phyloP scores from a whole-genome alignment of 169 alveolate species.

The Eimeria sp. region DNA sequence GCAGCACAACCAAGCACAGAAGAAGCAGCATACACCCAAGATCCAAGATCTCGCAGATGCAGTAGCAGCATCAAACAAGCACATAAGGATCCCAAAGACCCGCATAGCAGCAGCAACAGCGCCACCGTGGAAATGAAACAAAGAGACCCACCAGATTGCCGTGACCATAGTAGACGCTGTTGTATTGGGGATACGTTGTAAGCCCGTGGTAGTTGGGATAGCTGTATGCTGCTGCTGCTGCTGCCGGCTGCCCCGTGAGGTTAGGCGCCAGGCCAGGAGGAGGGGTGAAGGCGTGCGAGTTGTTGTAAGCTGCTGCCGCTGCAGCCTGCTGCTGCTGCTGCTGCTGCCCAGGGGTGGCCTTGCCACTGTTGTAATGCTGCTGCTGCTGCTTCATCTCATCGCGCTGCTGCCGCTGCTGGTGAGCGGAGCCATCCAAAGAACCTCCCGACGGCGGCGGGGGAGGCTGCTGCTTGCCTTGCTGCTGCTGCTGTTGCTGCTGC shows the following conservation, averaged over 20 bases:
- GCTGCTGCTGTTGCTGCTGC: conserved; percentile 76
- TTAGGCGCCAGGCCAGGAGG: conserved; percentile 72
- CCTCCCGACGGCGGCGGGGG: conserved; percentile 59
- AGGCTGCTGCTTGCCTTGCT: conserved; percentile 36
- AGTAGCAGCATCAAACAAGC: conserved; percentile 4
- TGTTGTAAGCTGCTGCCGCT: conserved; percentile 61
- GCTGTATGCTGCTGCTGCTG: conserved; percentile 58
- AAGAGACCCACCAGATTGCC: conserved; percentile 20
- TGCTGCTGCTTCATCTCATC: conserved; percentile 58
- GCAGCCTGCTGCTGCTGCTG: conserved; percentile 4
- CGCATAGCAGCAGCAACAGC: neutral
- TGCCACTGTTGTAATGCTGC: conserved; percentile 51
- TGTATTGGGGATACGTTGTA: conserved; percentile 52
- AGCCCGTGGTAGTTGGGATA: conserved; percentile 63
- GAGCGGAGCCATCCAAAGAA: conserved; percentile 34
- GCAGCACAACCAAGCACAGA: neutral
- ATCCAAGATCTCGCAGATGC: neutral
- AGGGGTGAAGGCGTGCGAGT: conserved; percentile 57
- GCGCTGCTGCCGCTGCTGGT: conserved; percentile 74
- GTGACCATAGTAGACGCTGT: conserved; percentile 44
- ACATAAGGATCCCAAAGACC: neutral
- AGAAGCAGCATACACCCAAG: neutral
- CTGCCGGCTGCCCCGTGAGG: conserved; percentile 74
- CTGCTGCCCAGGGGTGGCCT: conserved; percentile 21
- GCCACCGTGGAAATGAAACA: neutral